Base-by-base conservation (phyloP, 1,284 basidiomycete species). In the Boletus subluridellus region DNA sequence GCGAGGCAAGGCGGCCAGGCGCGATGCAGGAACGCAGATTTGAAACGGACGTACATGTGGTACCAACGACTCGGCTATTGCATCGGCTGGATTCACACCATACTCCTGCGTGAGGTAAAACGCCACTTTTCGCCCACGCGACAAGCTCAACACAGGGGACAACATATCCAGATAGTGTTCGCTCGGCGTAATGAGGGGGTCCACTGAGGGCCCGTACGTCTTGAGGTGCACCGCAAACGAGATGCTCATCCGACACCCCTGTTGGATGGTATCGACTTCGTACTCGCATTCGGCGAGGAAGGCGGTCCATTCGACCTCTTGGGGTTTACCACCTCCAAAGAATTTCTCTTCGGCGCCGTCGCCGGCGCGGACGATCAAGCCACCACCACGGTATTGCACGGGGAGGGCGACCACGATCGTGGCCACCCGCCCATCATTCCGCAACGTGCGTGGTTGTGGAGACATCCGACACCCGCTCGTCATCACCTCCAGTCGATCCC, bases 321-420 rank as follows among this genome's bases (percentile, higher is more conserved):
- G 84, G 35, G 78, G 74, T 68, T 85, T 84, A 44, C 86, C 83
- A 17, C 85, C 84, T 1, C 82, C 76, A 52, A 78, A 78, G 72
- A 85, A 89, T 60, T 76, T 81, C 66, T 92, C 88, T 57, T 82
- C 79, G n/a, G 71, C 70, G 0, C 84, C 84, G 3, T 84, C 82
- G 2, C 76, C 64, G 65, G 83, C 80, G 30, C 80, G 82, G 41
- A 91, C 75, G 51, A 85, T 66, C 52, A 90, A 72, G 1, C 80
- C 77, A 9, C 90, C 90, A 8, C 89, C 90, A 17, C 82, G 81
- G 72, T 85, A 84, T 39, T 86, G 82, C 12, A 87, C 85, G 1
- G 89, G 89, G 0, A 92, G 79, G 2, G 87, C 88, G 51, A 92
- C 79, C 60, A 85, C 72, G 52, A 91, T 78, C 3, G 89, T 91